phyloP scores from a whole-genome alignment of 2,329 filamentous ascomycete species.

The Xylariales sp. region DNA sequence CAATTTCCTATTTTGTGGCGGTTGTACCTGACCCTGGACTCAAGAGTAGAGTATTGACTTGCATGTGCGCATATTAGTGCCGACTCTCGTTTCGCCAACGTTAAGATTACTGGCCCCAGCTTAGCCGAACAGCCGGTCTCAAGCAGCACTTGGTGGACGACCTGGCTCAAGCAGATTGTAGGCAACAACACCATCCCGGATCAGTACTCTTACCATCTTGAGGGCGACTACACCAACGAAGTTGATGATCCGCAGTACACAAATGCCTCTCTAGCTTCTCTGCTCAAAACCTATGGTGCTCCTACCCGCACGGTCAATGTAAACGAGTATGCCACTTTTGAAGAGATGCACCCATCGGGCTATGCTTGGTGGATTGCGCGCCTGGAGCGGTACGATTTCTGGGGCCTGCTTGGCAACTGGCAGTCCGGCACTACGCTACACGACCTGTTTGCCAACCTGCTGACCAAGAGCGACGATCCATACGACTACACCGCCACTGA shows the following conservation, averaged over 20 bases:
- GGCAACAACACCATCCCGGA: slow-evolving; percentile 8
- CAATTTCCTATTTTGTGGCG: too few species aligned
- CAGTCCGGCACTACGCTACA: slow-evolving; percentile 5
- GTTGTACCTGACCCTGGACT: background rate
- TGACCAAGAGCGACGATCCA: slow-evolving; percentile 6
- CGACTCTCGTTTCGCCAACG: slow-evolving; percentile 6
- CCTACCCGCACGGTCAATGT: slow-evolving; percentile 6
- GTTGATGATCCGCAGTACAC: slow-evolving; percentile 9
- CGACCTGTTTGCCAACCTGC: slow-evolving; percentile 7
- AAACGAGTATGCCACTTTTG: slow-evolving; percentile 7
- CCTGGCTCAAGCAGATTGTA: slow-evolving; percentile 7
- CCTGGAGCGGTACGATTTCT: slow-evolving; percentile 7
- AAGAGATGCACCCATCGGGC: slow-evolving; percentile 7
- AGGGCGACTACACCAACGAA: slow-evolving; percentile 4
- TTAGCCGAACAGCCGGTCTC: slow-evolving; percentile 5
- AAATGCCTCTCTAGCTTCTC: slow-evolving; percentile 6
- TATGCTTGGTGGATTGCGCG: slow-evolving; percentile 9
- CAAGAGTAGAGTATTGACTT: background rate
- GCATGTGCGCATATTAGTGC: background rate
- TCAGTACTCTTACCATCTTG: slow-evolving; percentile 9
- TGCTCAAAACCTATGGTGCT: slow-evolving; percentile 3
- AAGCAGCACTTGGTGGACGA: slow-evolving; percentile 8
- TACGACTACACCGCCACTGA: slow-evolving; percentile 7
- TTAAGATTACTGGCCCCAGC: slow-evolving; percentile 5
- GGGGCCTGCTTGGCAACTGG: slow-evolving; percentile 7